A percentile compares a stretch with the other conserved stretches of the same genome.
These are phyloP conservation scores for Candida koratica DNA, from an alignment of 805 yeast genomes.

Conservation along the genomic window DNA sequence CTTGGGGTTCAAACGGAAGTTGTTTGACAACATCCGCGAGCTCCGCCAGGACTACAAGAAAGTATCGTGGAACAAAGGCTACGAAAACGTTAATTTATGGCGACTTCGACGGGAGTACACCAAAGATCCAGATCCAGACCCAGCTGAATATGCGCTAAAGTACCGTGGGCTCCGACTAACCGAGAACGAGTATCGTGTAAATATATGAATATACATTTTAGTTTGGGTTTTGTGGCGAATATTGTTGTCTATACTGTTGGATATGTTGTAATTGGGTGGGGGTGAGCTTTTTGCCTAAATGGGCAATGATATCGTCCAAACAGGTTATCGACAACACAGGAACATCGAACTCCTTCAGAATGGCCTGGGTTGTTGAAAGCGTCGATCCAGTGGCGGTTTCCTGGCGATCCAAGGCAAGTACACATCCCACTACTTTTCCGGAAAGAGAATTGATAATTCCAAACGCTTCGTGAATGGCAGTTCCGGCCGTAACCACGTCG, in stretches of 20 bases:
- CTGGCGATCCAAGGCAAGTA: conserved; percentile 93
- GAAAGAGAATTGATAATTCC: conserved; percentile 64
- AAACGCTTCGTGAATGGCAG: conserved; percentile 94
- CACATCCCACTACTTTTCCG: conserved; percentile 77
- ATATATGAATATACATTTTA: conserved; percentile 1
- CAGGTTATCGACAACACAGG: conserved; percentile 83
- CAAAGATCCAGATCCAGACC: neutral
- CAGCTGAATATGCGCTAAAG: conserved; percentile 8
- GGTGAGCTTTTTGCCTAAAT: conserved; percentile 53
- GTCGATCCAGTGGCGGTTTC: conserved; percentile 72
- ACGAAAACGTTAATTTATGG: neutral
- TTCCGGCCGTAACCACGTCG: conserved; percentile 98
- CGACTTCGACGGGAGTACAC: neutral
- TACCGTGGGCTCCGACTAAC: conserved; percentile 12
- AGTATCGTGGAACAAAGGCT: conserved; percentile 14
- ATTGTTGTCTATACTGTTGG: conserved; percentile 52
- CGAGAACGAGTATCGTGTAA: conserved; percentile 10
- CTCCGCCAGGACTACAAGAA: conserved; percentile 1
- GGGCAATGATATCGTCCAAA: conserved; percentile 67
- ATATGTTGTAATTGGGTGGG: conserved; percentile 56
- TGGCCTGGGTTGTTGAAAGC: conserved; percentile 77
- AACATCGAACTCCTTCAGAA: conserved; percentile 64
- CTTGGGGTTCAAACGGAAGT: conserved; percentile 4
- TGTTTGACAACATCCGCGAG: conserved; percentile 3
- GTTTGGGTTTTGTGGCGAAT: conserved; percentile 37